Percentiles rank a stretch among this genome's conserved stretches.
Conservation (phyloP, 768 basidiomycete species). For the Butyriboletus loyo region DNA sequence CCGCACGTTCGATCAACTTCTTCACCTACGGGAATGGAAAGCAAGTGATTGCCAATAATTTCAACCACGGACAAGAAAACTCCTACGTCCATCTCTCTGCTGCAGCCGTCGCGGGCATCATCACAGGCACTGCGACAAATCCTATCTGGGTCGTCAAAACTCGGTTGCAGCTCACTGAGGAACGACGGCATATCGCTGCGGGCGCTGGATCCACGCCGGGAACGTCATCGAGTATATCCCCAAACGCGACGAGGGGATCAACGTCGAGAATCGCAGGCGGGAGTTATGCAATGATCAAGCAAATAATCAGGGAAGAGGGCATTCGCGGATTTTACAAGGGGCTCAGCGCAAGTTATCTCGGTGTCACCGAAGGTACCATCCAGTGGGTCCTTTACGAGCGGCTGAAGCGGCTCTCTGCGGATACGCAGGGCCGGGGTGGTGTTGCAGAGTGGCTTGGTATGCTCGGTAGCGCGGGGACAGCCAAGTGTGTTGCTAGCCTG, state of each 20-base stretch:
- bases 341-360: slow-evolving; percentile 89
- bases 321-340: slow-evolving; percentile 92
- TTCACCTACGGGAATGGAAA: slow-evolving; percentile 98
- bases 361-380: slow-evolving; percentile 93
- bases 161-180: slow-evolving; percentile 71
- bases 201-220: neutral
- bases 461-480: slow-evolving; percentile 86
- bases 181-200: slow-evolving; percentile 17
- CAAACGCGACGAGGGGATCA: slow-evolving; percentile 6
- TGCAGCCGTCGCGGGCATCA: slow-evolving; percentile 82
- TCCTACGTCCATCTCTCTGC: slow-evolving; percentile 81
- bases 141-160: slow-evolving; percentile 99
- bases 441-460: slow-evolving; percentile 72
- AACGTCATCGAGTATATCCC: neutral
- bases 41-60: slow-evolving; percentile 76
- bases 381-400: slow-evolving; percentile 98
- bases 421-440: slow-evolving; percentile 54
- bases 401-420: slow-evolving; percentile 66
- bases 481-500: slow-evolving; percentile 90
- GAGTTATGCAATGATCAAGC: slow-evolving; percentile 59
- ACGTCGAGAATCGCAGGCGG: slow-evolving; percentile 42
- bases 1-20: slow-evolving; percentile 96
- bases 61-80: slow-evolving; percentile 78
- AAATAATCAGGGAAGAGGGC: slow-evolving; percentile 81
- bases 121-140: slow-evolving; percentile 89